Base-by-base conservation (phyloP, 1,139 yeast genomes). In the Magnusiomyces ingens region DNA sequence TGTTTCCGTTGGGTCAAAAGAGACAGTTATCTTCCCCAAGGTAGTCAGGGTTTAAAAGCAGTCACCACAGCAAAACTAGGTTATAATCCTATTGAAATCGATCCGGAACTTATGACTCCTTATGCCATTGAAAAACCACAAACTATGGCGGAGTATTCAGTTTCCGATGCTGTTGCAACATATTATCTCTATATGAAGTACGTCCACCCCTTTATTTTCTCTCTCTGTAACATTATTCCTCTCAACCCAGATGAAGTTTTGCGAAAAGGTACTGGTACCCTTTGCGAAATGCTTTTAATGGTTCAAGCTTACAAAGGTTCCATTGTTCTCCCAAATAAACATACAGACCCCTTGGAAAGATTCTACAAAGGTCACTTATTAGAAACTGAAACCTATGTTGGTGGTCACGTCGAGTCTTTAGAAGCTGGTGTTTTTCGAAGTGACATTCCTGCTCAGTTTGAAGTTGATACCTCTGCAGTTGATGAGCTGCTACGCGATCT, bases 1-100 rank as follows among this genome's bases (percentile, higher is more conserved):
- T 93, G 98, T 70, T 94, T 75, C 69, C 74, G 98, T 61, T 94
- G 99, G 99, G 99, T 94, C n/a, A 90, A 94, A 66, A 82, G 99
- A 73, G 99, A 94, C 68, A 87, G 96, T 2, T 94, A 94, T 68
- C 75, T 94, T 52, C 99, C 99, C 0, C 99, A 94, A 67, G 99
- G 99, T 47, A 87, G 97, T 1, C 99, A 94, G 68, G 99, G 99
- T 74, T 78, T 94, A 65, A 94, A 94, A 67, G 98, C 99, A 0
- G 99, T 94, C 18, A 94, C 99, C 1, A 91, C 96, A 12, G 94
- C 91, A 0, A 94, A 94, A 67, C 74, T 94, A 53, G 99, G 99
- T 4, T 94, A 94, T 64, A 91, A 91, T 65, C 99, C 99, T 3
- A 84, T 93, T 29, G 99, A 94, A 71, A 75, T 94, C 57, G 99